These are phyloP conservation scores for Penicillium macrosclerotiorum DNA, from an alignment of 495 filamentous ascomycete species.

Conservation along the genomic window DNA sequence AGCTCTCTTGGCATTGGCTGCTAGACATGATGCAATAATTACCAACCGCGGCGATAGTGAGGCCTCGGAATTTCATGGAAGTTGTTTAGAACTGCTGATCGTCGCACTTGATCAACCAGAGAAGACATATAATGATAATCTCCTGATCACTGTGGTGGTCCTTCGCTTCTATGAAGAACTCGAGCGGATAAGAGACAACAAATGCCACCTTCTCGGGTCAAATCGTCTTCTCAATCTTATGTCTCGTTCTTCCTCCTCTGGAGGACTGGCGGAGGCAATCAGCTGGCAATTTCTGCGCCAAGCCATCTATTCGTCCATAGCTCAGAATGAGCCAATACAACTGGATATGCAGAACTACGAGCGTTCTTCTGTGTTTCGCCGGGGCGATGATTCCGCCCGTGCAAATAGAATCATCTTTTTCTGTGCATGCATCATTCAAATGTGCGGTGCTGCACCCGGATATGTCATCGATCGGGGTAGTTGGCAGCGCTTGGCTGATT, in stretches of 20 bases:
- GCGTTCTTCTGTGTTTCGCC: conserved; percentile 32
- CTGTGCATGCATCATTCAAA: conserved; percentile 36
- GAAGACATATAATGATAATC: conserved; percentile 30
- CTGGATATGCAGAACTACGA: conserved; percentile 38
- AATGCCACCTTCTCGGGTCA: conserved; percentile 39
- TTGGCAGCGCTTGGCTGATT: conserved; percentile 27
- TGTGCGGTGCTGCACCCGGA: conserved; percentile 21
- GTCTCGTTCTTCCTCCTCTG: conserved; percentile 34
- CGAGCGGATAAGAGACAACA: conserved; percentile 29
- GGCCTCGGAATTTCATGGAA: conserved; percentile 37
- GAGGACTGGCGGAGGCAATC: conserved; percentile 38
- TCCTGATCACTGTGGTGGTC: conserved; percentile 39
- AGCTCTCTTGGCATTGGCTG: conserved; percentile 32
- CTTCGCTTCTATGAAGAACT: conserved; percentile 40
- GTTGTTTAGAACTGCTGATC: conserved; percentile 38
- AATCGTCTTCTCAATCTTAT: conserved; percentile 38
- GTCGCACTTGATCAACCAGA: conserved; percentile 29
- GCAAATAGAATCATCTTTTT: conserved; percentile 36
- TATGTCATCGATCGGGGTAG: conserved; percentile 15
- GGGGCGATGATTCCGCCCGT: conserved; percentile 32
- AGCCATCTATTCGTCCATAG: conserved; percentile 40
- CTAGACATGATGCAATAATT: conserved; percentile 36
- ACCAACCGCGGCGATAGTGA: conserved; percentile 30
- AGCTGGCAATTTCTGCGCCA: conserved; percentile 43
- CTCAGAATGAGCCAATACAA: conserved; percentile 35